Percentiles rank a stretch among this genome's conserved stretches.
Conservation (phyloP, 306 rosid genomes). For the Aeschynomene evenia region DNA sequence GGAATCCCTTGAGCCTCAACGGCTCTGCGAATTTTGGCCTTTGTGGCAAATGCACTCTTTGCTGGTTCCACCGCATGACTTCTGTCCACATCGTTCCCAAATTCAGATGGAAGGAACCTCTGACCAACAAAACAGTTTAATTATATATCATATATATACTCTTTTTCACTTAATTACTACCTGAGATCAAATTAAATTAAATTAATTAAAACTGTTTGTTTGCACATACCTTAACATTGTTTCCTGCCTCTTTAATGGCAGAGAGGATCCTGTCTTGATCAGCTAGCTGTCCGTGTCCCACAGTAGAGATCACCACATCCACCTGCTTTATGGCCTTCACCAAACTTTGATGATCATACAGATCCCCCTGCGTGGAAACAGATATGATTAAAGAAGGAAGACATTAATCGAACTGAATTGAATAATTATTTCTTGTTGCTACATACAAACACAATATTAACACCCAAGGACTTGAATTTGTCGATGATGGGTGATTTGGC, state of each 20-base stretch:
- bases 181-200: not conserved
- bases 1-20: constrained; percentile 52
- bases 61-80: constrained; percentile 43
- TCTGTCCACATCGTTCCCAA: constrained; percentile 46
- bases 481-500: constrained; percentile 45
- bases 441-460: constrained; percentile 46
- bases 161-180: too few species aligned
- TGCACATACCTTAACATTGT: constrained; percentile 75
- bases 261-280: constrained; percentile 75
- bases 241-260: constrained; percentile 78
- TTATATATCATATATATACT: too few species aligned
- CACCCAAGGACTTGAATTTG: constrained; percentile 48
- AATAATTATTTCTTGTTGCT: too few species aligned
- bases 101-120: constrained; percentile 57
- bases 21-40: constrained; percentile 34
- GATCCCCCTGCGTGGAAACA: constrained; percentile 54
- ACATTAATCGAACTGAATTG: too few species aligned
- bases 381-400: not conserved
- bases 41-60: constrained; percentile 12
- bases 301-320: constrained; percentile 72
- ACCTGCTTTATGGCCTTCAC: constrained; percentile 77
- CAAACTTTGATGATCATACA: constrained; percentile 63
- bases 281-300: constrained; percentile 38
- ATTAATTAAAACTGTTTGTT: too few species aligned
- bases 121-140: constrained; percentile 11